A percentile compares a stretch with the other conserved stretches of the same genome.
Evolutionary conservation across 257 asterid genomes (phyloP).

Genomic region (Petrea volubilis): DNA sequence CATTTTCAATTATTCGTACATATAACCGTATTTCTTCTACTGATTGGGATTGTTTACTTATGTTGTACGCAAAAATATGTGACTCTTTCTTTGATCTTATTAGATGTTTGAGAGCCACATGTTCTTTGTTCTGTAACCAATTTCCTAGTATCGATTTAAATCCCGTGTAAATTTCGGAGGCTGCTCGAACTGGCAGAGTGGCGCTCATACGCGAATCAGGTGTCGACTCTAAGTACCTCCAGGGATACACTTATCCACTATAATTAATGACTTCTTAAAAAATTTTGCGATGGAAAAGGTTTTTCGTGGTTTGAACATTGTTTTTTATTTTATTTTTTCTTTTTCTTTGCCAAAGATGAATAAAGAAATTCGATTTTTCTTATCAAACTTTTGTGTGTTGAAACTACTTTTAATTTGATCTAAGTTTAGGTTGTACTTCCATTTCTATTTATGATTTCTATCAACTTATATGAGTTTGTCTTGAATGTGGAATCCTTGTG

Average conservation of each 20-base stretch:
- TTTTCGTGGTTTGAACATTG: not conserved
- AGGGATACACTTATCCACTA: constrained; percentile 80
- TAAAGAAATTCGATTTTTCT: not conserved
- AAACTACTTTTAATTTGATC: constrained; percentile 7
- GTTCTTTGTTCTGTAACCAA: not conserved
- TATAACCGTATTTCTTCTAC: too few species aligned
- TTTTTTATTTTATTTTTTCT: too few species aligned
- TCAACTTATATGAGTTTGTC: too few species aligned
- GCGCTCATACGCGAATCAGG: constrained; percentile 84
- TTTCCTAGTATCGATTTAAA: not conserved
- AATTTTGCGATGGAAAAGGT: not conserved
- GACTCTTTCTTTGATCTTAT: not conserved
- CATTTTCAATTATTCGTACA: too few species aligned
- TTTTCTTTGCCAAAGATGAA: not conserved
- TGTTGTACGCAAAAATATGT: not conserved
- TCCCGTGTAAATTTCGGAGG: constrained; percentile 39
- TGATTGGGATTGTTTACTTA: too few species aligned
- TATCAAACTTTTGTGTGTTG: not conserved
- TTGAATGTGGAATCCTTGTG: too few species aligned
- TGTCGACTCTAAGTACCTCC: constrained; percentile 83
- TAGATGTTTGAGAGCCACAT: not conserved
- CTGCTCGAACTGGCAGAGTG: constrained; percentile 89
- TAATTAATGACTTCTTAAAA: constrained; percentile 17
- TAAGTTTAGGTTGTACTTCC: too few species aligned
- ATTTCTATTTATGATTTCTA: too few species aligned